Percentiles rank a stretch among this genome's conserved stretches.
phyloP scores from a whole-genome alignment of 139 green algal genomes.

The Micromonas commoda region DNA sequence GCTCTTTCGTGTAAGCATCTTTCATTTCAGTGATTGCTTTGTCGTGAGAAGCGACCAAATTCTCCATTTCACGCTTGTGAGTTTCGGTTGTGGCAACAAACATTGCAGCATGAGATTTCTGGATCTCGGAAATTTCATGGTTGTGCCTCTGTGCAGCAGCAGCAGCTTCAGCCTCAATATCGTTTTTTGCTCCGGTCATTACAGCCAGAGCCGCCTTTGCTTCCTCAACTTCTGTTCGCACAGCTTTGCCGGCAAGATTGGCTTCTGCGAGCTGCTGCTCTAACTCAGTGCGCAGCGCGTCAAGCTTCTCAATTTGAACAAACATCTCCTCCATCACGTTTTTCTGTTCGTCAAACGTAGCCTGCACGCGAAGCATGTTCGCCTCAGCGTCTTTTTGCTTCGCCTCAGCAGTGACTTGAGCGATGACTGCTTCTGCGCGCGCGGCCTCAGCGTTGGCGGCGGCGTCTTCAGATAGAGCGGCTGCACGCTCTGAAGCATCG shows the following conservation, averaged over 20 bases:
- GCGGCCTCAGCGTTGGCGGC: background rate
- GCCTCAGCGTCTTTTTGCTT: background rate
- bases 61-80: no score
- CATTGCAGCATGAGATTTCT: no score
- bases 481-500: background rate
- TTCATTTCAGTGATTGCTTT: no score
- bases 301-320: background rate
- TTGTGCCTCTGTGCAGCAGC: background rate
- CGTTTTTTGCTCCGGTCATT: background rate
- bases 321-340: slow-evolving; percentile 27
- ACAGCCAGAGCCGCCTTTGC: background rate
- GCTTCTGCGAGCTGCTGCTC: background rate
- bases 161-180: background rate
- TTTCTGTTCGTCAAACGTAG: slow-evolving; percentile 23
- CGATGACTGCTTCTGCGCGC: background rate
- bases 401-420: background rate
- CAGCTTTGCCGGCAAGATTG: background rate
- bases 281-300: background rate
- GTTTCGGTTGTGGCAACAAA: no score
- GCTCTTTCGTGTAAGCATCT: no score
- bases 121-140: background rate
- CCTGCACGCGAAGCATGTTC: background rate
- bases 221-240: slow-evolving; percentile 2
- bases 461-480: background rate
- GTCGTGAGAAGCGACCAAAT: no score